Base-by-base conservation (phyloP, 2,329 filamentous ascomycete genomes). In the Fonsecaea pedrosoi region DNA sequence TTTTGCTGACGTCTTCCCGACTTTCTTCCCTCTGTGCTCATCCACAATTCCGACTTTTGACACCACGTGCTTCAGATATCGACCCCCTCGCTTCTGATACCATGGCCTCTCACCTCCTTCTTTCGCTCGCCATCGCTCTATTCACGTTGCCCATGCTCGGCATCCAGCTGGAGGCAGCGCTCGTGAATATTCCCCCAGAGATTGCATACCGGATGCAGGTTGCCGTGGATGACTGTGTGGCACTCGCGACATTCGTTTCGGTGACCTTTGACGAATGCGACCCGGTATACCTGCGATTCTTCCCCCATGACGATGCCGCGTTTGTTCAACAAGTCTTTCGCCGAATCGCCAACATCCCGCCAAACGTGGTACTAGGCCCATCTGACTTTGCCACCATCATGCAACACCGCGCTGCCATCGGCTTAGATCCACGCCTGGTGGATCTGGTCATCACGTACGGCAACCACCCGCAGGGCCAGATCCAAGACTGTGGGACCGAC, bases 261-360 rank as follows among this genome's bases (percentile, higher is more conserved):
- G 13, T 37, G 18, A 18, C 25, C 2, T 38, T 57, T 34, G 21
- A 10, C 21, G 2, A 38, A n/a, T 57, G 54, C 18, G 54, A 57
- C 5, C 34, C 32, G 15, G 34, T 21, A 13, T 57, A n/a, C 54
- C 12, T 10, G 32, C 54, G 54, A 18, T 57, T 38, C 34, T 57
- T 57, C 32, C 30, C 30, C 13, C n/a, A 9, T 7, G 34, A 13
- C 8, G 54, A 57, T 8, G 54, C 34, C 18, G n/a, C 12, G 4
- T 57, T 57, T 38, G 54, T 57, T 13, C 12, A 18, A 37, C 54
- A 38, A 3, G 34, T 57, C 15, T 57, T 57, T 21, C 54, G 54
- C 34, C 34, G 30, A 13, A 38, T 57, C 54, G 54, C 54, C 13
- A 57, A 57, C 34, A 6, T 57, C 10, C 38, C 38, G 1, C 9